Conservation (phyloP, 176 grass and related monocot species). For the Tillandsia fasciculata region DNA sequence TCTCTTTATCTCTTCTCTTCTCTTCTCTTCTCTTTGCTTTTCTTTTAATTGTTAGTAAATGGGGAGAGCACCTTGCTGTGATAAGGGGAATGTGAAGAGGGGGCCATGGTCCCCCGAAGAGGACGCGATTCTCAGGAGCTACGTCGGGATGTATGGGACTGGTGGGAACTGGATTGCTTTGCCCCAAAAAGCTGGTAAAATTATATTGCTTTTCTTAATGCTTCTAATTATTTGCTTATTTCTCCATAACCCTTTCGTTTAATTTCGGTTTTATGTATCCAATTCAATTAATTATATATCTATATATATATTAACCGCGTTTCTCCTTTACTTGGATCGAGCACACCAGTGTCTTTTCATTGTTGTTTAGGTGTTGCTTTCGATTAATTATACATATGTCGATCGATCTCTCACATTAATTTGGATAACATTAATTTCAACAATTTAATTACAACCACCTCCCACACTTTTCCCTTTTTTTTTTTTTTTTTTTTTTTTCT, state of each 20-base stretch:
- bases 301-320: too few species aligned
- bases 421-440: too few species aligned
- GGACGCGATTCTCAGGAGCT: neutral
- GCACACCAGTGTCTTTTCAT: too few species aligned
- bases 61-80: neutral
- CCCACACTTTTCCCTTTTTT: too few species aligned
- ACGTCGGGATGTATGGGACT: neutral
- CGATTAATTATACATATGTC: too few species aligned
- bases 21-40: neutral
- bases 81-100: neutral
- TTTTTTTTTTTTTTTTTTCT: too few species aligned
- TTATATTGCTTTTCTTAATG: neutral
- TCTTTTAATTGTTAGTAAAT: neutral
- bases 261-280: too few species aligned
- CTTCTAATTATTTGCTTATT: neutral
- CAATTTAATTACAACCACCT: too few species aligned
- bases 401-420: too few species aligned
- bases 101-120: neutral
- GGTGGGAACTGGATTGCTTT: conserved; percentile 3
- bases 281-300: too few species aligned
- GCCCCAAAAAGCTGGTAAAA: conserved; percentile 1
- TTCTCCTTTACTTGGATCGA: too few species aligned
- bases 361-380: too few species aligned
- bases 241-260: neutral
- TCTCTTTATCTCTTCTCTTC: neutral